Evolutionary conservation across 306 rosid species (phyloP), one percentile per base, ranked within the genome.

Genomic region (Cyclanthera cordifolia): DNA sequence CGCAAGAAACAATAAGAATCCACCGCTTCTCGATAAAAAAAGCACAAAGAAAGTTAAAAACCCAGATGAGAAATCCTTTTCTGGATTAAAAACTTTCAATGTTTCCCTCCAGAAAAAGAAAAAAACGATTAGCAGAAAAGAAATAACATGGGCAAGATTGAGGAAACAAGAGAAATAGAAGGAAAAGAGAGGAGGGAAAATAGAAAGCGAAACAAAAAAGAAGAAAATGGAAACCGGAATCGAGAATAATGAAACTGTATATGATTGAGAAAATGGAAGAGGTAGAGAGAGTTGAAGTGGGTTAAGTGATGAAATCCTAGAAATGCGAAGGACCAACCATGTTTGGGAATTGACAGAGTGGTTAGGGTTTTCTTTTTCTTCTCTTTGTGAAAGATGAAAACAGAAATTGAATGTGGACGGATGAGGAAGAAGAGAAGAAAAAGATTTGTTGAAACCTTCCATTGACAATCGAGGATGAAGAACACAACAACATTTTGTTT

Each of bases 241-340:
- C 12, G 59, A 50, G 75, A 72, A 69, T 66, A 19, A 43, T 39
- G 71, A 9, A 57, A 43, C 72, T 46, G 51, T 71, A 53, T 63
- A 63, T 77, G 87, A 72, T 69, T n/a, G n/a, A n/a, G n/a, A n/a
- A n/a, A n/a, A n/a, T n/a, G 78, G 78, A 47, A 56, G 45, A 24
- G 23, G 55, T 37, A 46, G 82, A 73, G 79, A 79, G 73, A 78
- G 49, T 77, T 79, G 58, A 21, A 51, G 61, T 69, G 83, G 79
- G 78, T 25, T 23, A 48, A 48, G 69, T 20, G 75, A 45, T 45
- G 67, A 67, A 46, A 20, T 61, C 81, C 88, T 64, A 72, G 19
- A 81, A 84, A 54, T 43, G 72, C 80, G 83, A 75, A 72, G 64
- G 49, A 32, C 83, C 83, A 25, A 52, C 28, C 66, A 56, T 77